A percentile compares a stretch with the other conserved stretches of the same genome.
These are phyloP conservation scores for Alternaria angustiovoidea DNA, from an alignment of 2,329 filamentous ascomycete genomes.

Conservation along the genomic window DNA sequence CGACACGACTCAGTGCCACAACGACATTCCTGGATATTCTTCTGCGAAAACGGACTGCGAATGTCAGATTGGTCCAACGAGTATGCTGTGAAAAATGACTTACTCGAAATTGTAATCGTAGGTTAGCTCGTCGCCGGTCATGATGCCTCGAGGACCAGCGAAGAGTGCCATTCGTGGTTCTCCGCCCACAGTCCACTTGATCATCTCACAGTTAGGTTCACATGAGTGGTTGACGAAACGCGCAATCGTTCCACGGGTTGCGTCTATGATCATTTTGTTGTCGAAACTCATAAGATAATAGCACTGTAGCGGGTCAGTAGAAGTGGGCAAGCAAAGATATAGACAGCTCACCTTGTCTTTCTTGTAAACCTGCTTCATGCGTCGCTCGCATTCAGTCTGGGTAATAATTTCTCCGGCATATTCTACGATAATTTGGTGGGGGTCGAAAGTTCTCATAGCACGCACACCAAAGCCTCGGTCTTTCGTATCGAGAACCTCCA, in stretches of 20 bases:
- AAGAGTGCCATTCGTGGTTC: conserved; percentile 97
- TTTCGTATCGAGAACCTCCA: conserved; percentile 90
- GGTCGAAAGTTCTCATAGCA: conserved; percentile 84
- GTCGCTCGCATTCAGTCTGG: conserved; percentile 87
- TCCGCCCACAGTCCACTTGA: conserved; percentile 94
- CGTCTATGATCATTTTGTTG: conserved; percentile 98
- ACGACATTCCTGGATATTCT: conserved; percentile 70
- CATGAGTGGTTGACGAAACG: conserved; percentile 99
- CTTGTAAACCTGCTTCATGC: conserved; percentile 94
- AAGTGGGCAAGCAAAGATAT: not conserved
- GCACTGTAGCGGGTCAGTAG: conserved; percentile 65
- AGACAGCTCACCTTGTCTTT: conserved; percentile 77
- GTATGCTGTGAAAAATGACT: conserved; percentile 32
- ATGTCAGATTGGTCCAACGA: conserved; percentile 14
- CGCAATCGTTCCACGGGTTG: conserved; percentile 92
- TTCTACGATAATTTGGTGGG: conserved; percentile 96
- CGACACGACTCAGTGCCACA: conserved; percentile 69
- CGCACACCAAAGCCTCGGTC: conserved; percentile 92
- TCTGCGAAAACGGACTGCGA: conserved; percentile 57
- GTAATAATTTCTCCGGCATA: conserved; percentile 98
- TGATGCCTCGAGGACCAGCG: conserved; percentile 86
- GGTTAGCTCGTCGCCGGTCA: conserved; percentile 93
- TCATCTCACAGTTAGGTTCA: conserved; percentile 95
- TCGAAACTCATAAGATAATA: conserved; percentile 99
- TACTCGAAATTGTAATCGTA: conserved; percentile 86